Conservation (phyloP, 306 rosid species). For the Hippophae gyantsensis region DNA sequence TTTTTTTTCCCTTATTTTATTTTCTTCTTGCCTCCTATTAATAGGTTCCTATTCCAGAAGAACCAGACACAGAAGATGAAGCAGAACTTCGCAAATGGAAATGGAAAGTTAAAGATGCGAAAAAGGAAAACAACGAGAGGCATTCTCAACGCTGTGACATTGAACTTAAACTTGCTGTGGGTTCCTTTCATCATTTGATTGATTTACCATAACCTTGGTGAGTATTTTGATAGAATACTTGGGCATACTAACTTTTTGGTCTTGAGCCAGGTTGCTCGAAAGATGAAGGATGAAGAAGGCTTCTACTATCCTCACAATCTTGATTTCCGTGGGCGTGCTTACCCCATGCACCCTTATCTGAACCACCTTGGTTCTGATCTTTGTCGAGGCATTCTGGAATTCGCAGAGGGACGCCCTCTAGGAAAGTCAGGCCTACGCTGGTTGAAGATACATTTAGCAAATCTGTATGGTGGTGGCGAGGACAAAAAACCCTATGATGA, state of each 20-base stretch:
- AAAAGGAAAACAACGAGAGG: constrained; percentile 63
- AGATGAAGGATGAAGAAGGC: constrained; percentile 92
- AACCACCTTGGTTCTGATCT: constrained; percentile 98
- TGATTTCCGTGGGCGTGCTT: constrained; percentile 97
- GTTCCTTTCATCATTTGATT: constrained; percentile 22
- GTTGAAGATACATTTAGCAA: constrained; percentile 95
- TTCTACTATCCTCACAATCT: constrained; percentile 96
- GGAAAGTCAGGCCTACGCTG: constrained; percentile 81
- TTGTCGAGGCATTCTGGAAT: constrained; percentile 90
- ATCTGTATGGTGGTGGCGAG: constrained; percentile 84
- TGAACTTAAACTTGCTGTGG: constrained; percentile 93
- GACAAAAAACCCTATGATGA: constrained; percentile 72
- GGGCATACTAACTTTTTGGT: constrained; percentile 9
- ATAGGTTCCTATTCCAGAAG: constrained; percentile 73
- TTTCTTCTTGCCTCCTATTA: neutral
- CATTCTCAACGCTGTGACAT: constrained; percentile 87
- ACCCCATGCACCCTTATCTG: constrained; percentile 91
- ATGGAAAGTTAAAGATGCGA: constrained; percentile 71
- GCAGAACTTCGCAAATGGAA: constrained; percentile 75
- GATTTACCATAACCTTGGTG: constrained; percentile 3
- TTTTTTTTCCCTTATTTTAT: neutral
- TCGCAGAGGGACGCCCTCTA: constrained; percentile 80
- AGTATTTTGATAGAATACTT: constrained; percentile 8
- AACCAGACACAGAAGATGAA: constrained; percentile 72
- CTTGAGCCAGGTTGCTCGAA: constrained; percentile 73